Base-by-base conservation (phyloP, 192 early-diverging fungal species). In the Diversispora epigaea region DNA sequence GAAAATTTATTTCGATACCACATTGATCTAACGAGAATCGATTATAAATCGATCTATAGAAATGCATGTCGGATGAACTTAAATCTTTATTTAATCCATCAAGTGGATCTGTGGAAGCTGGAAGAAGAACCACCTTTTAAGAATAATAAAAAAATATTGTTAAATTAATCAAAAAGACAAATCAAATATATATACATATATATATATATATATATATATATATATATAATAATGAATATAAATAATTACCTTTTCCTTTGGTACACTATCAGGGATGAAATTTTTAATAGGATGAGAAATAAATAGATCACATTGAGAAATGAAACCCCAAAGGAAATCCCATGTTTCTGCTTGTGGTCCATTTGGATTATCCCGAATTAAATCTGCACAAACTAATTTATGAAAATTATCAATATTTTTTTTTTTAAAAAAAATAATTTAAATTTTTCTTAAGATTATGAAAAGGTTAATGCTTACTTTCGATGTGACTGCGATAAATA, bases 401-500 rank as follows among this genome's bases (percentile, higher is more conserved):
- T 10, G 19, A 25, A 32, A 25, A 8, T 8, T 58, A 3, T 22
- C 17, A 22, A 58, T 22, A 58, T 58, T 21, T 58, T 58, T n/a
- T n/a, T n/a, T n/a, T n/a, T n/a, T n/a, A n/a, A n/a, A n/a, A n/a
- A n/a, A n/a, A n/a, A n/a, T n/a, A n/a, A n/a, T n/a, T n/a, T n/a
- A n/a, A n/a, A n/a, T n/a, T n/a, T n/a, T n/a, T n/a, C n/a, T n/a
- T n/a, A n/a, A n/a, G 25, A 32, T 32, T 32, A 32, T 32, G 25
- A 32, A 32, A 32, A 32, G 25, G 2, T 32, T 32, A 43, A 21
- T 40, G 12, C 69, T 57, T 71, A 58, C 69, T 88, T 80, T 94
- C 92, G 71, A 95, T 95, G 80, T 95, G 93, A 73, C 89, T 92
- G 63, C 93, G 87, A 84, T 88, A 95, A 58, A 95, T 88, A 62